Evolutionary conservation across 768 basidiomycete genomes (phyloP).

Genomic region (Tricholoma hemisulphureum): DNA sequence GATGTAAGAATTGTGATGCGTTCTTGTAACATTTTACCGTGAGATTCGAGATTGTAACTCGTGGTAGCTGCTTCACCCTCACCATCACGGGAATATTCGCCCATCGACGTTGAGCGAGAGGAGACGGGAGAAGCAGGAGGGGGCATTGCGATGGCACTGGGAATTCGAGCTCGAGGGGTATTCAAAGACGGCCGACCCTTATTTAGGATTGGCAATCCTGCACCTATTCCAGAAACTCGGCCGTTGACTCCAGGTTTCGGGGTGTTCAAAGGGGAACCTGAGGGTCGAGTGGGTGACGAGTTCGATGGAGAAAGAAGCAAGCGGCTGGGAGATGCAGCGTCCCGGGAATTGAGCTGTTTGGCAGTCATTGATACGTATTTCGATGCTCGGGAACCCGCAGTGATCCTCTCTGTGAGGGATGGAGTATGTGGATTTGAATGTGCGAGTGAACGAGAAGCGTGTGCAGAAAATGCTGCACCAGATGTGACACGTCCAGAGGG

Average conservation of each 20-base stretch:
- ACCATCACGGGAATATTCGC: constrained; percentile 22
- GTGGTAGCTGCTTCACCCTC: constrained; percentile 3
- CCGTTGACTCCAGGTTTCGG: constrained; percentile 52
- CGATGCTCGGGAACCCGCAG: constrained; percentile 81
- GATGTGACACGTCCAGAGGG: constrained; percentile 38
- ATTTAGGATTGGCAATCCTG: constrained; percentile 32
- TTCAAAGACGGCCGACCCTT: constrained; percentile 41
- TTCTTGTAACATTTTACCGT: constrained; percentile 45
- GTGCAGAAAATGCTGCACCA: constrained; percentile 37
- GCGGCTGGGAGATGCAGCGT: constrained; percentile 26
- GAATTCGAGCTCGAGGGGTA: constrained; percentile 65
- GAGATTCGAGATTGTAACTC: constrained; percentile 36
- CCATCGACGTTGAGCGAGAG: constrained; percentile 38
- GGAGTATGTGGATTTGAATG: constrained; percentile 35
- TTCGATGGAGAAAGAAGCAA: constrained; percentile 32
- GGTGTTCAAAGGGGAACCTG: constrained; percentile 67
- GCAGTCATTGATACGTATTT: constrained; percentile 86
- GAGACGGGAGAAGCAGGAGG: constrained; percentile 67
- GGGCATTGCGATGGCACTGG: constrained; percentile 78
- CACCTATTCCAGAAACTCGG: constrained; percentile 34
- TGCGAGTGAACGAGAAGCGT: constrained; percentile 24
- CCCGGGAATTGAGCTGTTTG: constrained; percentile 64
- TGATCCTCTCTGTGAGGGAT: constrained; percentile 49
- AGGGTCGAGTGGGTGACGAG: constrained; percentile 42
- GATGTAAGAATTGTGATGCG: constrained; percentile 46